Conservation (phyloP, 2,329 filamentous ascomycete species). For the Cladosporium austrohemisphaericum region DNA sequence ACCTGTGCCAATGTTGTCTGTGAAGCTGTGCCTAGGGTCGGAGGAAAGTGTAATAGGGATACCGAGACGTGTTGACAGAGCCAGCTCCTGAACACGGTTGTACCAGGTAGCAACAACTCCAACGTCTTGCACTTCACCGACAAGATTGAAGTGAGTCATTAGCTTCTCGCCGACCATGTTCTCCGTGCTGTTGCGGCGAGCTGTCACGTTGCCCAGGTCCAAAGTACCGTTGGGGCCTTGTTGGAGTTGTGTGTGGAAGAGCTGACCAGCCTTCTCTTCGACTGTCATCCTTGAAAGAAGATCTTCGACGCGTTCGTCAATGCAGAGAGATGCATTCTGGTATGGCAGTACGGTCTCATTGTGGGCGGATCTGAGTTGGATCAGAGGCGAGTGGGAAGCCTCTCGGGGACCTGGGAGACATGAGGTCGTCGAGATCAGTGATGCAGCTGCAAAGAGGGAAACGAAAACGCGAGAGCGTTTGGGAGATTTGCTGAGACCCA, state of each 20-base stretch:
- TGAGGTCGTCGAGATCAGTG: constrained; percentile 3
- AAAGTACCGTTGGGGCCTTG: constrained; percentile 35
- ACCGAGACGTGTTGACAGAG: constrained; percentile 44
- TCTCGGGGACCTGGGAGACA: constrained; percentile 7
- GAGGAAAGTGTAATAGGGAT: constrained; percentile 50
- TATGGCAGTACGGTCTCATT: constrained; percentile 27
- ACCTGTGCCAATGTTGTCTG: constrained; percentile 43
- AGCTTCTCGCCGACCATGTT: constrained; percentile 36
- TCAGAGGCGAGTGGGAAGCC: neutral
- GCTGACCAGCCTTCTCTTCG: constrained; percentile 48
- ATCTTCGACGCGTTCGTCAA: constrained; percentile 48
- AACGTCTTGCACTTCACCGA: constrained; percentile 43
- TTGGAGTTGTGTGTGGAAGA: constrained; percentile 43
- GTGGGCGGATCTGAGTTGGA: constrained; percentile 1
- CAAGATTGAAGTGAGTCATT: constrained; percentile 48
- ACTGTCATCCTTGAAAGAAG: constrained; percentile 46
- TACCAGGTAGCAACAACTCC: constrained; percentile 37
- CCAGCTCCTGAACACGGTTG: constrained; percentile 42
- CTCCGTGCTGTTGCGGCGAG: constrained; percentile 28
- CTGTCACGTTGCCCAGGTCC: constrained; percentile 18
- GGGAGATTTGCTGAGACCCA: constrained; percentile 5
- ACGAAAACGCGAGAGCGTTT: constrained; percentile 1
- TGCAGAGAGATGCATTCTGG: constrained; percentile 38
- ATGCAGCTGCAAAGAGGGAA: constrained; percentile 4
- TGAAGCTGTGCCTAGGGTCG: constrained; percentile 47